Base-by-base conservation (phyloP, 2,329 filamentous ascomycete genomes). In the Chlorencoelia australis region DNA sequence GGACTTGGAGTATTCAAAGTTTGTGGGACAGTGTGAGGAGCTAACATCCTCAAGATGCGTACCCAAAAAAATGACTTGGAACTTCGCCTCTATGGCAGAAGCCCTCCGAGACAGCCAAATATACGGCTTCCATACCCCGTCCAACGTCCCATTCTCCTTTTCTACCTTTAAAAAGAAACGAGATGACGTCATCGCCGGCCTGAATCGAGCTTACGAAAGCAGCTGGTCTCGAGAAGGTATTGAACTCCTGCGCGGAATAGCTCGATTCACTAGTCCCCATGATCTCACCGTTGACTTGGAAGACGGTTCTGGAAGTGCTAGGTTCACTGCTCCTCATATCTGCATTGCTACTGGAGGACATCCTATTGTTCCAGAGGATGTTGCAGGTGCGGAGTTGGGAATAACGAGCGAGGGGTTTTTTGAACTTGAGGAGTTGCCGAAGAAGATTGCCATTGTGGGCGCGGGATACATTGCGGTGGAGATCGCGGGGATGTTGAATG, bases 21-120 rank as follows among this genome's bases (percentile, higher is more conserved):
- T n/a, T n/a, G n/a, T n/a, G n/a, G n/a, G n/a, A n/a, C n/a, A n/a
- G n/a, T n/a, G n/a, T n/a, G n/a, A n/a, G n/a, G n/a, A n/a, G n/a
- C 24, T 37, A 18, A 31, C 22, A 34, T 33, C 13, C 24, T 7
- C 5, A 19, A 68, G 68, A 38, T 70, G 66, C 43, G 63, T 69
- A 5, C 67, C 67, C 18, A 69, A 69, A 53, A 69, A 68, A 43
- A 67, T 68, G 58, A 68, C 65, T 30, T 68, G 63, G 64, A 68
- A 69, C 50, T 66, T 67, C 40, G 63, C 65, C 4, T 62, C 63
- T 18, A 59, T 70, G 42, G 60, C 62, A 32, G 66, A 69, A 49
- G 58, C 57, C n/a, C 49, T 69, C 7, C 58, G 65, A 27, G 52
- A 61, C 7, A 64, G 59, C 37, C 58, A 59, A 38, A 53, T 64